These are phyloP conservation scores for Aspergillus diversus DNA, from an alignment of 495 filamentous ascomycete genomes.

Conservation along the genomic window DNA sequence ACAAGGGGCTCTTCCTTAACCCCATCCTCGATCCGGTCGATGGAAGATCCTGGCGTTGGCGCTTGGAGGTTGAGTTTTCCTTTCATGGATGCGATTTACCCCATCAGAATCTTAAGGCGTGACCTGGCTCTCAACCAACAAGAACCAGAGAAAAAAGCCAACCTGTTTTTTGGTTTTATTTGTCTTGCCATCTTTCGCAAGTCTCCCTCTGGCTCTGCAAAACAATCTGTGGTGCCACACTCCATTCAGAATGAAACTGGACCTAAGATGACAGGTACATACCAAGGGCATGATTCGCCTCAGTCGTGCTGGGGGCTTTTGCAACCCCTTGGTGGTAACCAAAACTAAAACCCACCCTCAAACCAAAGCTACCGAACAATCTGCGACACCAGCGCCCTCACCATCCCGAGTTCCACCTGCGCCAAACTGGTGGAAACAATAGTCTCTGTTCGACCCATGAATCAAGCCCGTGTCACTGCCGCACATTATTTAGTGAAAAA, in stretches of 20 bases:
- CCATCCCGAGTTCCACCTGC: slow-evolving; percentile 23
- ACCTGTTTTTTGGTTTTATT: background rate
- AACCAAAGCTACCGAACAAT: slow-evolving; percentile 2
- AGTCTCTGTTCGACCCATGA: slow-evolving; percentile 22
- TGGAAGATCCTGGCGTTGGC: slow-evolving; percentile 21
- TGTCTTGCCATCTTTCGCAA: background rate
- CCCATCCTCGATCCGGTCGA: slow-evolving; percentile 21
- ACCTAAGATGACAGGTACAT: background rate
- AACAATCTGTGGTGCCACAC: background rate
- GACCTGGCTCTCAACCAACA: background rate
- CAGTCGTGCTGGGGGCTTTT: background rate
- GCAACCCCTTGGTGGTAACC: slow-evolving; percentile 18
- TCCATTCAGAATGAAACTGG: background rate
- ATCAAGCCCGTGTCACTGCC: slow-evolving; percentile 19
- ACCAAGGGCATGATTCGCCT: background rate
- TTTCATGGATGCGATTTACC: slow-evolving; percentile 8
- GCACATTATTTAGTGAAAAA: background rate
- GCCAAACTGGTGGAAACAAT: slow-evolving; percentile 30
- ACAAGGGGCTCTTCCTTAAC: slow-evolving; percentile 22
- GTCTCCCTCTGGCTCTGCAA: background rate
- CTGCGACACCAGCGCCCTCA: slow-evolving; percentile 25
- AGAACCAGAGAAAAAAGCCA: background rate
- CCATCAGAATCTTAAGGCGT: background rate
- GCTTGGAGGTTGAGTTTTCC: slow-evolving; percentile 13
- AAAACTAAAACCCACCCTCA: background rate